phyloP scores from a whole-genome alignment of 805 yeast genomes.

The Metschnikowia kunwiensis region DNA sequence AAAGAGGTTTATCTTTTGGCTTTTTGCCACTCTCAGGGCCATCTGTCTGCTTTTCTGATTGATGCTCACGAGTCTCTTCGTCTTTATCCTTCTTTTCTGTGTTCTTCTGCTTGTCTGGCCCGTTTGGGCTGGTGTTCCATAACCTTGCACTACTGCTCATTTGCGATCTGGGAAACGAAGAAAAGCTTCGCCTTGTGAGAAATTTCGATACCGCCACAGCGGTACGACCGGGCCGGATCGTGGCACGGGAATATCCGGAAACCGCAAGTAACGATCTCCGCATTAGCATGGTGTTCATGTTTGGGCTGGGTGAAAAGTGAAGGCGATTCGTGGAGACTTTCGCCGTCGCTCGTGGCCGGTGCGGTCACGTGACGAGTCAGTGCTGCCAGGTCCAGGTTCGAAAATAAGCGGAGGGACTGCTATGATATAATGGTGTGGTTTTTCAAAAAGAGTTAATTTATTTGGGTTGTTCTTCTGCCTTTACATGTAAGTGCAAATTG shows the following conservation, averaged over 20 bases:
- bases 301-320: background rate
- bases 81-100: slow-evolving; percentile 1
- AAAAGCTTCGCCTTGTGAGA: slow-evolving; percentile 5
- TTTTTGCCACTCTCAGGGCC: slow-evolving; percentile 28
- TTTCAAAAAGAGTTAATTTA: no score
- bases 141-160: slow-evolving; percentile 2
- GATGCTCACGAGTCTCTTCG: slow-evolving; percentile 5
- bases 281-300: slow-evolving; percentile 4
- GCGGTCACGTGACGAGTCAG: slow-evolving; percentile 7
- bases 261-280: slow-evolving; percentile 3
- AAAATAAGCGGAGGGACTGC: no score
- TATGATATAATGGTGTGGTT: no score
- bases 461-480: no score
- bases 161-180: slow-evolving; percentile 8
- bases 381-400: no score
- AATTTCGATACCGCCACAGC: background rate
- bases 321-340: background rate
- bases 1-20: slow-evolving; percentile 9
- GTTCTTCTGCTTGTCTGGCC: background rate
- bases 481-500: no score
- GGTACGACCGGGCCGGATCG: background rate
- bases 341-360: slow-evolving; percentile 7
- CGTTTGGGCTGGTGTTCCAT: slow-evolving; percentile 1
- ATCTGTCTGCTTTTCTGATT: slow-evolving; percentile 15
- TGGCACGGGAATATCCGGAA: background rate